Evolutionary conservation across 257 asterid species (phyloP), one percentile per base, ranked within the genome.

Genomic region (Petunia secreta): DNA sequence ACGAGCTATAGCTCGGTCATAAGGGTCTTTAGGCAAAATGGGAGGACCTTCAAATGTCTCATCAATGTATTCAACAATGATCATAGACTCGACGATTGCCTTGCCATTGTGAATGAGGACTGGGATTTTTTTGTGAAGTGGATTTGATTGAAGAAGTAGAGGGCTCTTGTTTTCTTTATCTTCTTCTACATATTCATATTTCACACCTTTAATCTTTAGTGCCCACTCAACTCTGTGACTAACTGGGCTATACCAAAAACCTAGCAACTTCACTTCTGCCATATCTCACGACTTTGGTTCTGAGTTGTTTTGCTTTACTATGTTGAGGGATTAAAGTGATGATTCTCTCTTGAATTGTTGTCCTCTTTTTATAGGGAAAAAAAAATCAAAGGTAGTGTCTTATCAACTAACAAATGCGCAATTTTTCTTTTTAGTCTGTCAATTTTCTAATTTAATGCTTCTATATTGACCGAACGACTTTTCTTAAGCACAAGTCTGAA

Each of bases 211-310:
- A 25, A 46, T 46, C 3, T 69, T 69, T 0, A 69, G 76, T 44
- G 59, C 59, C 58, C 76, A 69, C 39, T 69, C 76, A 46, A 69
- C 76, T 69, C 77, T 46, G 7, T 71, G 77, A 10, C 43, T 71
- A 48, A 71, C 46, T 48, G 77, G 77, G 40, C 77, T 71, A 4
- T 46, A 55, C 13, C 59, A 71, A 46, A 1, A 15, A 46, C 77
- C 77, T 46, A 71, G 77, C 59, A 69, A 25, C 2, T 46, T 46
- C 37, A 69, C 46, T 69, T 69, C 39, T 25, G n/a, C 11, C 77
- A 46, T 69, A 34, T 25, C 59, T 25, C 59, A 16, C 5, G 46
- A 69, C 0, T 46, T 69, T 69, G 58, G 58, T 4, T 46, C 2
- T 9, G 38, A 25, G n/a, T 46, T 2, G 25, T 11, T 36, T 34